Conservation (phyloP, 2,329 filamentous ascomycete species). For the Drechslera avenae region DNA sequence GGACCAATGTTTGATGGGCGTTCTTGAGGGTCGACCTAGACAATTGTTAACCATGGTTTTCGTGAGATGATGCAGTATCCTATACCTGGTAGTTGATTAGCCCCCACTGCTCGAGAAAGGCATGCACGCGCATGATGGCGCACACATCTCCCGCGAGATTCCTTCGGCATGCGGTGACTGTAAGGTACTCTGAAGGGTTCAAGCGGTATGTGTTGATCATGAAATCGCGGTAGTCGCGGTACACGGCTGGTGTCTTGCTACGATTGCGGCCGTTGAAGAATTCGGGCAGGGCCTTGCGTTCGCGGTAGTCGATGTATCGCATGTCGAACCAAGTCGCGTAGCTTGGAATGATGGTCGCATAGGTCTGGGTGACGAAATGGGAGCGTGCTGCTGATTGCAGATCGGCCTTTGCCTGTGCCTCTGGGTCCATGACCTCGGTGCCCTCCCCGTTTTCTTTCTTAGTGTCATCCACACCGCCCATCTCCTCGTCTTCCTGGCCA, state of each 20-base stretch:
- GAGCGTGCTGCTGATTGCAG: conserved; percentile 86
- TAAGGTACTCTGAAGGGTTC: conserved; percentile 94
- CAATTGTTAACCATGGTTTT: conserved; percentile 5
- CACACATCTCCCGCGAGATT: conserved; percentile 97
- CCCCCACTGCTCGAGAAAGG: conserved; percentile 98
- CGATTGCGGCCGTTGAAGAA: conserved; percentile 99
- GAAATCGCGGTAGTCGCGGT: conserved; percentile 99
- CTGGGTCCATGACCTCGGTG: conserved; percentile 42
- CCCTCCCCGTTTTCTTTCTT: conserved; percentile 46
- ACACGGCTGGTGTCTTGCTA: conserved; percentile 95
- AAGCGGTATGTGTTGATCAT: conserved; percentile 99
- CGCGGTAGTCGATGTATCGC: conserved; percentile 86
- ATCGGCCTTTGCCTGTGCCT: conserved; percentile 75
- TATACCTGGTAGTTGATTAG: conserved; percentile 97
- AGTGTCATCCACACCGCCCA: conserved; percentile 47
- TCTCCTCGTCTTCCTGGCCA: conserved; percentile 75
- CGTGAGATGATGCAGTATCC: not conserved
- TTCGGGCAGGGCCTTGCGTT: conserved; percentile 92
- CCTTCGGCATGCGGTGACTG: conserved; percentile 91
- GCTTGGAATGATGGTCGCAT: conserved; percentile 93
- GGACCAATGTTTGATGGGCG: conserved; percentile 94
- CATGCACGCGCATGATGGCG: conserved; percentile 98
- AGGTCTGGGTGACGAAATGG: conserved; percentile 90
- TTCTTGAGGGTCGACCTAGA: conserved; percentile 91
- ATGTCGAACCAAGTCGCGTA: conserved; percentile 99